phyloP scores from a whole-genome alignment of 306 rosid species.

The Argentina anserina region DNA sequence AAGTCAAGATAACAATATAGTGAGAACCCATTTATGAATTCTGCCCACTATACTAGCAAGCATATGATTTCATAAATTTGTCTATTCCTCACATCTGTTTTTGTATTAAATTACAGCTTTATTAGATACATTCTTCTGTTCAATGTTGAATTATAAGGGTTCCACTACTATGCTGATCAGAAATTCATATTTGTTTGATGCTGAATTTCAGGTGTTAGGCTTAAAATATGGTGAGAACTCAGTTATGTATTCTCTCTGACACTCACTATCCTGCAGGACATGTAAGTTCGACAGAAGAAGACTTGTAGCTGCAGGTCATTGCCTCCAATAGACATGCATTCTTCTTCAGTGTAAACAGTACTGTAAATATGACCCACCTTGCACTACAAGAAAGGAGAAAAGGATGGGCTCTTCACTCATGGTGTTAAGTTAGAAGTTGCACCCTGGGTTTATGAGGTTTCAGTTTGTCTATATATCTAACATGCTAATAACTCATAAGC shows the following conservation, averaged over 20 bases:
- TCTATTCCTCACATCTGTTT: not conserved
- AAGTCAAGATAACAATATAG: not conserved
- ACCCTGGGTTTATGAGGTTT: not conserved
- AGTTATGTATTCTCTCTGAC: not conserved
- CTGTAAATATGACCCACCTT: not conserved
- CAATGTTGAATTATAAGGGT: not conserved
- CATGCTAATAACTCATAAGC: conserved; percentile 22
- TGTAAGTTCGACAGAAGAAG: not conserved
- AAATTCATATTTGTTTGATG: not conserved
- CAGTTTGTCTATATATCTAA: conserved; percentile 7
- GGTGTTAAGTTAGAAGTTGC: not conserved
- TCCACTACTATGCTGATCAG: not conserved
- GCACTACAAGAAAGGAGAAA: conserved; percentile 7
- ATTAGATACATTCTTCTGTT: not conserved
- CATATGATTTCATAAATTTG: not conserved
- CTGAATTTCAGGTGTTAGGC: not conserved
- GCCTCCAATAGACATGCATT: not conserved
- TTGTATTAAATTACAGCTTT: not conserved
- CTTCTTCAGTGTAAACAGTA: conserved; percentile 8
- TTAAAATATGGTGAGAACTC: not conserved
- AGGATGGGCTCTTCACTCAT: conserved; percentile 6
- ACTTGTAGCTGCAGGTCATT: not conserved
- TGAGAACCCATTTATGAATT: not conserved
- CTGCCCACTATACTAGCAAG: not conserved
- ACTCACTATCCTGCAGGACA: not conserved